These are phyloP conservation scores for Gynostemma pentaphyllum DNA, from an alignment of 306 rosid genomes.

Conservation along the genomic window DNA sequence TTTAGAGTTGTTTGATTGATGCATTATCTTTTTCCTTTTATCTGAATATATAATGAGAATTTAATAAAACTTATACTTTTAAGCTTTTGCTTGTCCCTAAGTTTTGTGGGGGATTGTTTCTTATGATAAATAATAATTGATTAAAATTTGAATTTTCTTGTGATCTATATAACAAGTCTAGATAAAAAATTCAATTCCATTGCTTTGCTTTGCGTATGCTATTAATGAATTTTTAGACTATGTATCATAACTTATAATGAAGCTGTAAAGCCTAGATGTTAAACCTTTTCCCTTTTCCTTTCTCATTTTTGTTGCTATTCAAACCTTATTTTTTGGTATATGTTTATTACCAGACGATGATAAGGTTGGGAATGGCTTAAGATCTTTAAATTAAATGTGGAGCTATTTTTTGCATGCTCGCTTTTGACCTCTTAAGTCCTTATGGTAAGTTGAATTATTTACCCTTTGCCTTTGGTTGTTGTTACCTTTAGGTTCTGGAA, in stretches of 20 bases:
- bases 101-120: neutral
- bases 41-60: neutral
- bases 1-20: neutral
- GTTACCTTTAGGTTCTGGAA: slow-evolving; percentile 47
- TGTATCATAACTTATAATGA: neutral
- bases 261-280: neutral
- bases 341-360: too few species aligned
- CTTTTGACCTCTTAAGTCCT: neutral
- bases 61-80: neutral
- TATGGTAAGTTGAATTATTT: neutral
- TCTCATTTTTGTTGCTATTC: neutral
- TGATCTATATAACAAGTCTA: neutral
- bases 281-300: neutral
- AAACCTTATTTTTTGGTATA: neutral
- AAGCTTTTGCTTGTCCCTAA: neutral
- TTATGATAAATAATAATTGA: neutral
- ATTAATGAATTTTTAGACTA: neutral
- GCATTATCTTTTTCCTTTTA: neutral
- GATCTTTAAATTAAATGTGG: neutral
- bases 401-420: slow-evolving; percentile 2
- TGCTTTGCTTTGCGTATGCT: neutral
- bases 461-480: neutral
- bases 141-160: neutral
- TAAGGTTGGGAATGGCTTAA: neutral
- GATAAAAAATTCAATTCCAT: neutral